Percentiles rank a stretch among this genome's conserved stretches.
Evolutionary conservation across 345 rosid genomes (phyloP).

Genomic region (Populus alba): DNA sequence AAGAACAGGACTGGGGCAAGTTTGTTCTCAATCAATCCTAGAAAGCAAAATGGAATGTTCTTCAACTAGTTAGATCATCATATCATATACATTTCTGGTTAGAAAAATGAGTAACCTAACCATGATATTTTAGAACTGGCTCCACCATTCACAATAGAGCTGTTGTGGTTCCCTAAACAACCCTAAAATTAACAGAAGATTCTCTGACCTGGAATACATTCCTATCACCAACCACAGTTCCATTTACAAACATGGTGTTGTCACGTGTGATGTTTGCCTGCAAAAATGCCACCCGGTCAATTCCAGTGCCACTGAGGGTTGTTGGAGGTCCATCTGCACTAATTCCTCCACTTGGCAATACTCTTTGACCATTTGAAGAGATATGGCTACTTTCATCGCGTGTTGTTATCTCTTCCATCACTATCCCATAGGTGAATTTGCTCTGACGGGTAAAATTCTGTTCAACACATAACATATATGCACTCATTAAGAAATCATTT

Average conservation of each 20-base stretch:
- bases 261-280: slow-evolving; percentile 98
- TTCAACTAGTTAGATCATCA: background rate
- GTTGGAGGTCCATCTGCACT: slow-evolving; percentile 99
- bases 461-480: slow-evolving; percentile 10
- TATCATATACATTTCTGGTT: background rate
- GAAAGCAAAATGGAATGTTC: background rate
- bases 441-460: slow-evolving; percentile 99
- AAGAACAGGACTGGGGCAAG: background rate
- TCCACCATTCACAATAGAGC: background rate
- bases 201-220: slow-evolving; percentile 89
- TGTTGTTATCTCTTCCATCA: slow-evolving; percentile 98
- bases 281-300: slow-evolving; percentile 82
- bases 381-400: slow-evolving; percentile 96
- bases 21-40: background rate
- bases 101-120: background rate
- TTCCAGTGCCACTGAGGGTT: slow-evolving; percentile 95
- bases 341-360: slow-evolving; percentile 93
- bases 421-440: slow-evolving; percentile 94
- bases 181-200: slow-evolving; percentile 1
- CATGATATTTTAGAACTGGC: background rate
- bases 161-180: background rate
- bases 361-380: slow-evolving; percentile 81
- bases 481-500: slow-evolving; percentile 10
- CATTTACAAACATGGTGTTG: slow-evolving; percentile 88
- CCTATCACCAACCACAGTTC: slow-evolving; percentile 95